Conservation (phyloP, 306 rosid species). For the Lablab purpureus region DNA sequence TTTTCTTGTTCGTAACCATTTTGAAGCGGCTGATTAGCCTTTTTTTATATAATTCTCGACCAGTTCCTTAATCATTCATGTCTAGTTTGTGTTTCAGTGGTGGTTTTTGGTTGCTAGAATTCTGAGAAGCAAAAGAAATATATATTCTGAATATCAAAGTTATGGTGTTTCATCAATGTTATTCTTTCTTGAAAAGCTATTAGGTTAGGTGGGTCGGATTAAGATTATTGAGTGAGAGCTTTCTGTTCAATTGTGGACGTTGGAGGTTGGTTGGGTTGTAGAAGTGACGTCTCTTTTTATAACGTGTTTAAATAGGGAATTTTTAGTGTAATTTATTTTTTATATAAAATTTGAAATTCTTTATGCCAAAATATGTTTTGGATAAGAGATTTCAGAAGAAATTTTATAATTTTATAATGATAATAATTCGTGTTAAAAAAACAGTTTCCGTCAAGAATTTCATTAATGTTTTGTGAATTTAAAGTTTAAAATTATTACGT, state of each 20-base stretch:
- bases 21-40: slow-evolving; percentile 27
- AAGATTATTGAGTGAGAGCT: neutral
- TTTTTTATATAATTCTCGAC: neutral
- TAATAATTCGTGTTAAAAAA: no score
- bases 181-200: neutral
- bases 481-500: no score
- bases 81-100: slow-evolving; percentile 25
- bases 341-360: no score
- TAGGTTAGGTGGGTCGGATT: neutral
- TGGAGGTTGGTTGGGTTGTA: no score
- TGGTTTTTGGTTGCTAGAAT: slow-evolving; percentile 30
- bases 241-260: neutral
- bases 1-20: slow-evolving; percentile 8
- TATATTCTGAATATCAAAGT: neutral
- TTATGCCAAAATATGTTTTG: no score
- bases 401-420: no score
- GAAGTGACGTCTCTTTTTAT: no score
- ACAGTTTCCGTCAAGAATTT: no score
- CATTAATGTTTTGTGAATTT: no score
- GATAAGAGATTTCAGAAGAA: no score
- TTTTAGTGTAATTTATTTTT: no score
- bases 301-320: no score
- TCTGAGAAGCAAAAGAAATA: slow-evolving; percentile 26
- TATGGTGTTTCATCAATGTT: neutral
- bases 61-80: neutral